These are phyloP conservation scores for Irineochytrium annulatum DNA, from an alignment of 192 early-diverging fungal genomes.

Conservation along the genomic window DNA sequence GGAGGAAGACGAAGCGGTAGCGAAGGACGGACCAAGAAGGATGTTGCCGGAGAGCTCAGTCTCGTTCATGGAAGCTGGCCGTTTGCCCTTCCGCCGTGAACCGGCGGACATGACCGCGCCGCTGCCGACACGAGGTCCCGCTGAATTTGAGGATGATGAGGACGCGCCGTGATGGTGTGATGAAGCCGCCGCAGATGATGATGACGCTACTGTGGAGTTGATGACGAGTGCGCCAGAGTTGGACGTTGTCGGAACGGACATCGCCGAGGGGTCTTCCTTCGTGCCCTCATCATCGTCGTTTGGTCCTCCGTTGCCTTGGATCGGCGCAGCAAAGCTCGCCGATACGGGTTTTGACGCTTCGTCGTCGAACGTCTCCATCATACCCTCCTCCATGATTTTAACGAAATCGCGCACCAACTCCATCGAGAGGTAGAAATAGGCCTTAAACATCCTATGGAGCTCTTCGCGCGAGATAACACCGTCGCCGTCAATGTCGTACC, in stretches of 20 bases:
- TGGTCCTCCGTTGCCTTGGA: constrained; percentile 36
- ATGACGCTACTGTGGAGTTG: too few species aligned
- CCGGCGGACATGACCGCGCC: not conserved
- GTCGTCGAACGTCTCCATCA: constrained; percentile 80
- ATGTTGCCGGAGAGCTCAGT: not conserved
- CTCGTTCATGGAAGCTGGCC: not conserved
- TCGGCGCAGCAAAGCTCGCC: constrained; percentile 81
- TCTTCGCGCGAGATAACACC: constrained; percentile 79
- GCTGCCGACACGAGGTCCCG: not conserved
- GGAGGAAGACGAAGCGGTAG: not conserved
- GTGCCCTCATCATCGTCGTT: constrained; percentile 27
- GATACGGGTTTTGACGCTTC: constrained; percentile 80
- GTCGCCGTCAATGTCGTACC: constrained; percentile 89
- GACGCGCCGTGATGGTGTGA: too few species aligned
- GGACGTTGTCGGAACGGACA: too few species aligned
- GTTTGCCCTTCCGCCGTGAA: constrained; percentile 1
- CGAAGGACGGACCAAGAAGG: not conserved
- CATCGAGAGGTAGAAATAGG: constrained; percentile 87
- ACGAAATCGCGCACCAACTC: constrained; percentile 86
- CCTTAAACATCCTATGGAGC: constrained; percentile 83
- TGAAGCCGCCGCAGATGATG: too few species aligned
- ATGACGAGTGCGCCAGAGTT: too few species aligned
- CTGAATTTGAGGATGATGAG: too few species aligned
- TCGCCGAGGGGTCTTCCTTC: not conserved
- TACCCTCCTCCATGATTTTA: constrained; percentile 80